Conservation (phyloP, 140 eudicot species). For the Flaveria floridana region DNA sequence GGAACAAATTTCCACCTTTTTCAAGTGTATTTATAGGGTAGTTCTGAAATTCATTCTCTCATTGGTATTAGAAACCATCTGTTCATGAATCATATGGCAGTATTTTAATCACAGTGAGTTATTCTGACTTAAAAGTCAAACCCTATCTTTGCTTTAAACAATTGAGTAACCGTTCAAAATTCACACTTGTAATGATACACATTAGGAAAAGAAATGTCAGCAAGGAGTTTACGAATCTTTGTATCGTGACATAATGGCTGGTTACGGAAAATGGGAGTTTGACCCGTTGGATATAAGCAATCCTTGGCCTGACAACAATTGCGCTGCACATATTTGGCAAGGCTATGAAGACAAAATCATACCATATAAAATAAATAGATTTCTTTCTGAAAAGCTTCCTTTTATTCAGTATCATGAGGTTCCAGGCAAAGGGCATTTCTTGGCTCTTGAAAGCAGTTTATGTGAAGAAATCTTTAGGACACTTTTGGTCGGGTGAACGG, state of each 20-base stretch:
- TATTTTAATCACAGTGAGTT: neutral
- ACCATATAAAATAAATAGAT: conserved; percentile 46
- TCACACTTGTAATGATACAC: neutral
- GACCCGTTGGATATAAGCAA: conserved; percentile 53
- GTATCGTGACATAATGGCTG: conserved; percentile 56
- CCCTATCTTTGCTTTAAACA: neutral
- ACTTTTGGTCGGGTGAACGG: conserved; percentile 43
- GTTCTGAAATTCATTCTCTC: neutral
- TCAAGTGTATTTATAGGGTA: neutral
- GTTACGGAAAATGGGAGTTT: conserved; percentile 69
- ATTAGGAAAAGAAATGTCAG: conserved; percentile 52
- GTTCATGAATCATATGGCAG: neutral
- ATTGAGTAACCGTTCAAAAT: neutral
- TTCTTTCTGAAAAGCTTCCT: conserved; percentile 53
- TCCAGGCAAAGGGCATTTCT: conserved; percentile 57
- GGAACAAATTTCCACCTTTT: neutral
- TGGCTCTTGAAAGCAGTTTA: conserved; percentile 30
- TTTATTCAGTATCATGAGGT: conserved; percentile 71
- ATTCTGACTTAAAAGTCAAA: conserved; percentile 15
- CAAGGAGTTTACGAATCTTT: conserved; percentile 67
- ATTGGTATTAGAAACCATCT: neutral
- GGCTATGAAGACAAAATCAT: conserved; percentile 57
- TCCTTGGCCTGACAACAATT: conserved; percentile 68
- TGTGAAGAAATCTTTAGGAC: conserved; percentile 53
- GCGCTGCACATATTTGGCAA: conserved; percentile 79